Base-by-base conservation (phyloP, 108 stramenopile species). In the Skeletonema grethae region DNA sequence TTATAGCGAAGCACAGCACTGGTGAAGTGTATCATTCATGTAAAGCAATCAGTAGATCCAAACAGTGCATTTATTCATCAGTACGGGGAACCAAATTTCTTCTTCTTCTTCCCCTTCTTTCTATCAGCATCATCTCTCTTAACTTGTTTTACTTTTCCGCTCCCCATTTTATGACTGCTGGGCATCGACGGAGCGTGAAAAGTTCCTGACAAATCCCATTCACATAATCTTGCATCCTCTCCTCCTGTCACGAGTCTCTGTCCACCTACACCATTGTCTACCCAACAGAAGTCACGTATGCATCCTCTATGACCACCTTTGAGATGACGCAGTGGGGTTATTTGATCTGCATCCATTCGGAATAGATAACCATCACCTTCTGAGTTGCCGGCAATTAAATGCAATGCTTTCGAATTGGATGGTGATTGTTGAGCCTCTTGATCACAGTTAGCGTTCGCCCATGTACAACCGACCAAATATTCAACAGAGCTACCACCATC, bases 201-300 rank as follows among this genome's bases (percentile, higher is more conserved):
- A 41, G 28, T 18, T 5, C 75, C 75, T 7, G 48, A 66, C 29
- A 70, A 57, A 66, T 84, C 83, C 94, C 94, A 95, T 69, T 91
- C 90, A 60, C 90, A 90, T 61, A 95, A 57, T 65, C 94, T 80
- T 24, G 94, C 91, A 83, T 95, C 94, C 77, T 95, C 94, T 1
- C 91, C 94, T 16, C 78, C 94, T 13, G 94, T 92, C 9, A 91
- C 70, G 67, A 94, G 76, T 39, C 56, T 65, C 38, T 16, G 57
- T n/a, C 50, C 65, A 56, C 69, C 68, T 24, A 20, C 25, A 4
- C 53, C 63, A 43, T 67, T 77, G 28, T 82, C 63, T 5, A 85
- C 36, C 57, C 79, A 73, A 46, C 63, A 63, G 82, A 90, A 95
- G 34, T 80, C 86, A 15, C 94, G 90, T 46, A 95, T 78, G 55